These are phyloP conservation scores for Prorocentrum cordatum DNA, from an alignment of 169 alveolate genomes.

Conservation along the genomic window DNA sequence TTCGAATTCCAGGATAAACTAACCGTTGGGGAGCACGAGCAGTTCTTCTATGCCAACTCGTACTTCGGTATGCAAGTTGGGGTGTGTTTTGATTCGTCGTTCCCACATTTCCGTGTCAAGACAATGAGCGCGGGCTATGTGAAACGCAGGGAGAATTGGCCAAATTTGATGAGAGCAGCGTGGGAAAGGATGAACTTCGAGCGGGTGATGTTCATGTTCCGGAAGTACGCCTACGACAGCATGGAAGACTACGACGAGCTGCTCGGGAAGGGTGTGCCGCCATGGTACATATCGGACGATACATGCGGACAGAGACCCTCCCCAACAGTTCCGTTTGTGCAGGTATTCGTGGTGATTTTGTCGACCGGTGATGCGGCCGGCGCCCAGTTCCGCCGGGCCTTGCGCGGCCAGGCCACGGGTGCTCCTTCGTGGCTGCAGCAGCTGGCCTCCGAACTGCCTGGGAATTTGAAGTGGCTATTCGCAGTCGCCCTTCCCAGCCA, in stretches of 20 bases:
- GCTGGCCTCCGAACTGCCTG: too few relatives aligned
- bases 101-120: neutral
- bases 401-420: too few relatives aligned
- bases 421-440: too few relatives aligned
- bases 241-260: neutral
- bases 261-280: neutral
- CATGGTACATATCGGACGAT: neutral
- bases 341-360: too few relatives aligned
- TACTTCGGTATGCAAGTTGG: neutral
- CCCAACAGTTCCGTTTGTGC: too few relatives aligned
- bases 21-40: slow-evolving; percentile 4
- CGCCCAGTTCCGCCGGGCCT: too few relatives aligned
- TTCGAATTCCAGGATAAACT: neutral
- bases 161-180: neutral
- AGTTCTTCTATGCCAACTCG: slow-evolving; percentile 7
- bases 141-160: neutral
- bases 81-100: neutral
- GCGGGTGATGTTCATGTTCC: neutral
- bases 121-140: neutral
- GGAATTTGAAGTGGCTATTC: too few relatives aligned
- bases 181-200: neutral
- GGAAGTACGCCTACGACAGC: neutral
- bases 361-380: too few relatives aligned
- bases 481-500: too few relatives aligned
- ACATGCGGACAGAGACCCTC: neutral